Conservation (phyloP, 805 yeast genomes). For the Starmerella apis region DNA sequence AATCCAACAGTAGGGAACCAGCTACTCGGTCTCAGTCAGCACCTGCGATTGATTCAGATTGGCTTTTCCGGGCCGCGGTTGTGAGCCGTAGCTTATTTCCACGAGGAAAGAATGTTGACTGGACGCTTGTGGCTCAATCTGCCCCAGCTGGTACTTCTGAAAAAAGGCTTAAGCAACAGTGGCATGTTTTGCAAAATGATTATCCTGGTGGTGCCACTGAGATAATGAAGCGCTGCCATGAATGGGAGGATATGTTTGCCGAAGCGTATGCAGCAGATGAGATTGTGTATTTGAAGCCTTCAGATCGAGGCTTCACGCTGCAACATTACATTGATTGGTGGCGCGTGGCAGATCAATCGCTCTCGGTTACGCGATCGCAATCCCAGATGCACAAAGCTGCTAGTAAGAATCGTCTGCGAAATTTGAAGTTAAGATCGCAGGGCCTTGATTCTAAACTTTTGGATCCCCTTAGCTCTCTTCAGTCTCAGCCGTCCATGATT, state of each 20-base stretch:
- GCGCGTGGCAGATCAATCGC: slow-evolving; percentile 31
- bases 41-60: slow-evolving; percentile 36
- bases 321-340: slow-evolving; percentile 50
- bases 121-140: background rate
- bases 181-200: slow-evolving; percentile 58
- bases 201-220: slow-evolving; percentile 43
- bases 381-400: too few species aligned
- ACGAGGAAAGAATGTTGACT: background rate
- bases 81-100: background rate
- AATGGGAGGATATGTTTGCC: slow-evolving; percentile 59
- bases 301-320: slow-evolving; percentile 41
- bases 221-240: slow-evolving; percentile 29
- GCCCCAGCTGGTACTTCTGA: background rate
- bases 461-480: slow-evolving; percentile 16
- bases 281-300: slow-evolving; percentile 30
- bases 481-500: slow-evolving; percentile 16
- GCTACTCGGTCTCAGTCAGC: background rate
- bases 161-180: slow-evolving; percentile 33
- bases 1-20: background rate
- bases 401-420: background rate
- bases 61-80: slow-evolving; percentile 38
- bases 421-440: background rate
- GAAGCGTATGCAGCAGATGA: slow-evolving; percentile 48
- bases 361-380: background rate
- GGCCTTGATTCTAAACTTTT: background rate